These are phyloP conservation scores for Melampsora larici-populina DNA, from an alignment of 1,284 basidiomycete species.

Conservation along the genomic window DNA sequence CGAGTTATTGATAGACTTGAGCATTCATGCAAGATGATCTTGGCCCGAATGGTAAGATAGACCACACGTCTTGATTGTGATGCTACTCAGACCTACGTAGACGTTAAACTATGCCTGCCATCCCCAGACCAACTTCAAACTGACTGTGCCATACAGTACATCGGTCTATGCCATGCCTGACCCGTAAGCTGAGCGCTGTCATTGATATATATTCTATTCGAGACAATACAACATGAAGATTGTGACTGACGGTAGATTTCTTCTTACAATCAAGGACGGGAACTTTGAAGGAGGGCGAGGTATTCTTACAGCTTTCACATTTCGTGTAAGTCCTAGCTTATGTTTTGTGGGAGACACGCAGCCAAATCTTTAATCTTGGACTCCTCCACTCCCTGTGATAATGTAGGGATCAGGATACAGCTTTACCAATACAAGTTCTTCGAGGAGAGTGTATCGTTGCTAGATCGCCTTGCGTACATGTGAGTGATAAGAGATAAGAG, in stretches of 20 bases:
- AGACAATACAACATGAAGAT: no score
- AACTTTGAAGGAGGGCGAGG: constrained; percentile 33
- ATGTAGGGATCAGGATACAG: constrained; percentile 19
- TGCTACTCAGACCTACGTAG: not conserved
- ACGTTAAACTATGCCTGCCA: not conserved
- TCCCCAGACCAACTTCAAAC: constrained; percentile 30
- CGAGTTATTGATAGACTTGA: constrained; percentile 22
- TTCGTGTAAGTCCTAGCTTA: constrained; percentile 20
- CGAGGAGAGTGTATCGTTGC: constrained; percentile 26
- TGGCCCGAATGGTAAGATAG: constrained; percentile 22
- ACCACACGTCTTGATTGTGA: not conserved
- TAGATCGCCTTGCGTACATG: constrained; percentile 35
- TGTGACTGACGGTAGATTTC: no score
- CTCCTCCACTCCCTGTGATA: no score
- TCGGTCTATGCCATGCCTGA: constrained; percentile 39
- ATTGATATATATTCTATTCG: no score
- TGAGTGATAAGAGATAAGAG: not conserved
- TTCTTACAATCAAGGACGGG: constrained; percentile 24
- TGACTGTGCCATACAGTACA: constrained; percentile 17
- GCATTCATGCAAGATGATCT: constrained; percentile 8
- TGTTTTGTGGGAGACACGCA: not conserved
- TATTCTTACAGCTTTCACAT: constrained; percentile 35
- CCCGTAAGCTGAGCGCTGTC: constrained; percentile 9
- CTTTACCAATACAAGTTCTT: constrained; percentile 19
- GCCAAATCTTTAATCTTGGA: no score